phyloP scores from a whole-genome alignment of 495 filamentous ascomycete species.

The Hyphodiscus hymeniophilus region DNA sequence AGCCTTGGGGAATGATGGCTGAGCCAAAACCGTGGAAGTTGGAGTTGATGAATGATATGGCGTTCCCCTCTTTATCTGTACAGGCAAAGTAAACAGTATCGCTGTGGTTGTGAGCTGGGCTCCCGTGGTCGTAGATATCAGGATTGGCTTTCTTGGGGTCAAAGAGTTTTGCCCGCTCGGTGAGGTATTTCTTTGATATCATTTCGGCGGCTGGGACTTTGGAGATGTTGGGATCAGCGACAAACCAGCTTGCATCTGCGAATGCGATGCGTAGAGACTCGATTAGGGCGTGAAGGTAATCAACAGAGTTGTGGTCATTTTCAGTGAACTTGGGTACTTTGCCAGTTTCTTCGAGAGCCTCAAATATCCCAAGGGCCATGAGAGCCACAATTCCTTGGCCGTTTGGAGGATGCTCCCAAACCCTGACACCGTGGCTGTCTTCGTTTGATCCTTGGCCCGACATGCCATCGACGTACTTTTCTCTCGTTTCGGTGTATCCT shows the following conservation, averaged over 20 bases:
- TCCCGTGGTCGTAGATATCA: conserved; percentile 52
- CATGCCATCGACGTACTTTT: conserved; percentile 32
- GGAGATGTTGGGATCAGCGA: conserved; percentile 68
- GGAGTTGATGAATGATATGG: conserved; percentile 92
- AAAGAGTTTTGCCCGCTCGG: conserved; percentile 64
- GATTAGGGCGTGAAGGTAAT: conserved; percentile 83
- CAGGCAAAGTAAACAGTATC: conserved; percentile 94
- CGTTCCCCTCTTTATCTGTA: conserved; percentile 76
- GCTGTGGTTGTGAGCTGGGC: conserved; percentile 56
- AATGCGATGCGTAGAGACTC: conserved; percentile 89
- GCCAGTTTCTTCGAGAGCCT: conserved; percentile 66
- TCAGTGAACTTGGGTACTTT: conserved; percentile 61
- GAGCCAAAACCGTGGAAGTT: conserved; percentile 91
- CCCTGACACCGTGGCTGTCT: conserved; percentile 54
- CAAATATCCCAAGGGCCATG: conserved; percentile 86
- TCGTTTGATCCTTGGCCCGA: conserved; percentile 34
- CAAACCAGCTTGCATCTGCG: conserved; percentile 81
- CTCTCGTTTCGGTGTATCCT: conserved; percentile 39
- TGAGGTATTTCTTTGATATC: conserved; percentile 54
- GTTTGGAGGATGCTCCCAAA: conserved; percentile 98
- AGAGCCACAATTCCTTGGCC: conserved; percentile 93
- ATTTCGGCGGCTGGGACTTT: conserved; percentile 57
- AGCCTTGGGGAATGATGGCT: conserved; percentile 69
- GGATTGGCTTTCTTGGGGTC: conserved; percentile 42
- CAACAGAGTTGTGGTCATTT: conserved; percentile 65